Evolutionary conservation across 768 basidiomycete species (phyloP).

Genomic region (Arthromyces matolae): DNA sequence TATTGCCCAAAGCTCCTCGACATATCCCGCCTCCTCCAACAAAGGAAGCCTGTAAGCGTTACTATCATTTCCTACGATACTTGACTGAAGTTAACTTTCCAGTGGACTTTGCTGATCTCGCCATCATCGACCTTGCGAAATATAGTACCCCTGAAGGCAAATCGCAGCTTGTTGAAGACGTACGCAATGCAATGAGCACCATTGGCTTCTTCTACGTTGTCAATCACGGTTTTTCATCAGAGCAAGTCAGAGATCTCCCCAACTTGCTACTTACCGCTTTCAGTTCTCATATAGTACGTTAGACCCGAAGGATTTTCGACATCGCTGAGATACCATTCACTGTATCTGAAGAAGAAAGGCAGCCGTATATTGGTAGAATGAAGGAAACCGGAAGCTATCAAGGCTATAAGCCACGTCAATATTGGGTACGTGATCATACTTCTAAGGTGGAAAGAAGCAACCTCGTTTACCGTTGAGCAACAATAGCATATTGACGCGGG

Average conservation of each 20-base stretch:
- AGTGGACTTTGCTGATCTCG: slow-evolving; percentile 46
- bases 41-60: slow-evolving; percentile 10
- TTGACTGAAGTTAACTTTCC: neutral
- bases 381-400: slow-evolving; percentile 42
- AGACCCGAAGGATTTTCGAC: slow-evolving; percentile 43
- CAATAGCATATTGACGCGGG: slow-evolving; percentile 59
- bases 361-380: slow-evolving; percentile 28
- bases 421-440: slow-evolving; percentile 14
- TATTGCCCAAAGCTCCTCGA: slow-evolving; percentile 32
- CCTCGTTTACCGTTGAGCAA: neutral
- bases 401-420: slow-evolving; percentile 28
- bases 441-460: neutral
- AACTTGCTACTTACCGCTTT: neutral
- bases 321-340: slow-evolving; percentile 41
- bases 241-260: slow-evolving; percentile 27
- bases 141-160: slow-evolving; percentile 36
- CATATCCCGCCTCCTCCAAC: slow-evolving; percentile 25
- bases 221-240: slow-evolving; percentile 43
- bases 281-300: no score
- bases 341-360: slow-evolving; percentile 37
- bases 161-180: slow-evolving; percentile 34
- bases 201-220: slow-evolving; percentile 46
- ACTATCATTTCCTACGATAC: neutral
- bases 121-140: slow-evolving; percentile 48
- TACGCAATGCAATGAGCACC: slow-evolving; percentile 42